Percentiles rank a stretch among this genome's conserved stretches.
Evolutionary conservation across 179 eudicot genomes (phyloP).

Genomic region (Nepenthes alata): DNA sequence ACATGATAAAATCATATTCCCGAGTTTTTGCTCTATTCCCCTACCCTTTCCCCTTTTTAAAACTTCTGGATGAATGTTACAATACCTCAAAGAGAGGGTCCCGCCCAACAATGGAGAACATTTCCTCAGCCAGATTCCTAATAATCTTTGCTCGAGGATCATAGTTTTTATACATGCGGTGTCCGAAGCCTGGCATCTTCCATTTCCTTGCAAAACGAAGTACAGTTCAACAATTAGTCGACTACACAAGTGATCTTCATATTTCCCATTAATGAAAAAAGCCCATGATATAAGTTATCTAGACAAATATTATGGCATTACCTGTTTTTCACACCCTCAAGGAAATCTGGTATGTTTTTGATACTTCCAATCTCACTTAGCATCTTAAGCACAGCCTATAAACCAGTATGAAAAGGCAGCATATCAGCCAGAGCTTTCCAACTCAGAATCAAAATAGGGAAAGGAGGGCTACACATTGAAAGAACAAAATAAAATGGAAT

Average conservation of each 20-base stretch:
- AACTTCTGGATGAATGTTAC: neutral
- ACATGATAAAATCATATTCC: no score
- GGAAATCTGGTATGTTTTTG: conserved; percentile 90
- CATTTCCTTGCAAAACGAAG: conserved; percentile 50
- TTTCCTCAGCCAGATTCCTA: conserved; percentile 88
- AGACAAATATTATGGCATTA: conserved; percentile 5
- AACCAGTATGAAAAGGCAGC: conserved; percentile 4
- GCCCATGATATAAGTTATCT: neutral
- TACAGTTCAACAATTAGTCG: neutral
- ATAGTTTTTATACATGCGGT: conserved; percentile 92
- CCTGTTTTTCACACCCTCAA: conserved; percentile 97
- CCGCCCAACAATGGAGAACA: conserved; percentile 92
- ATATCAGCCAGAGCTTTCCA: no score
- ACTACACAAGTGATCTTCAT: neutral
- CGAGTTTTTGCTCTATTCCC: no score
- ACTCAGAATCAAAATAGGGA: no score
- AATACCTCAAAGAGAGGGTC: conserved; percentile 96
- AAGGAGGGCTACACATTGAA: no score
- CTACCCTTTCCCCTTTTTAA: neutral
- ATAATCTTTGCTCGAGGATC: conserved; percentile 97
- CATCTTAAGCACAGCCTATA: conserved; percentile 93
- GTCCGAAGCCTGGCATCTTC: conserved; percentile 99
- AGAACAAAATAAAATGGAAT: no score
- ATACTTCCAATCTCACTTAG: conserved; percentile 82
- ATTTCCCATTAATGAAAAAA: neutral